Percentiles rank a stretch among this genome's conserved stretches.
phyloP scores from a whole-genome alignment of 2,329 filamentous ascomycete genomes.

The Neophaeococcomyces aloes region DNA sequence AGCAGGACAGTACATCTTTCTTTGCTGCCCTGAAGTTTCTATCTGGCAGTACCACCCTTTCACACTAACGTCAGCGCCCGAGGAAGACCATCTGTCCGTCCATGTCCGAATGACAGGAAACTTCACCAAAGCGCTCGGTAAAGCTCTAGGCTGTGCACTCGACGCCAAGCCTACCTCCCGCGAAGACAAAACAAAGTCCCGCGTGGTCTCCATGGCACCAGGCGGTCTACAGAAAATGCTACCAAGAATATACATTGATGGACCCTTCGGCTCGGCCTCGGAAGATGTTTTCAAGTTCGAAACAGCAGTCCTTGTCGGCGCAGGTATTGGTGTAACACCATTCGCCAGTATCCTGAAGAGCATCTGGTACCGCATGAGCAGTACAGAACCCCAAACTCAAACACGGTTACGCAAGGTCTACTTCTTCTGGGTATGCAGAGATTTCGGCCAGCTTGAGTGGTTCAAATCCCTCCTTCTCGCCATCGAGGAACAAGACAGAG shows the following conservation, averaged over 20 bases:
- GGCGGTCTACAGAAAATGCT: constrained; percentile 55
- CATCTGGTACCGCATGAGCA: constrained; percentile 75
- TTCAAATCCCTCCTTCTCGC: constrained; percentile 73
- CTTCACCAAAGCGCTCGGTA: constrained; percentile 62
- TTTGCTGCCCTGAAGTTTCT: constrained; percentile 76
- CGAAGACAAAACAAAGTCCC: constrained; percentile 30
- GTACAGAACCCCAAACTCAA: constrained; percentile 55
- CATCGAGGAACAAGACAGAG: constrained; percentile 75
- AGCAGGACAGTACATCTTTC: constrained; percentile 73
- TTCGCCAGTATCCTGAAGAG: constrained; percentile 56
- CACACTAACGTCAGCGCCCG: constrained; percentile 73
- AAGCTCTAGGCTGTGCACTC: constrained; percentile 54
- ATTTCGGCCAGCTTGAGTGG: constrained; percentile 84
- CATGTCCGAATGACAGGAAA: constrained; percentile 76
- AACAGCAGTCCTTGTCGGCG: constrained; percentile 40
- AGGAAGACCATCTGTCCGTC: constrained; percentile 83
- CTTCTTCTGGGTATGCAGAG: constrained; percentile 86
- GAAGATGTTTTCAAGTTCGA: constrained; percentile 66
- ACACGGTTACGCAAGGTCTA: constrained; percentile 76
- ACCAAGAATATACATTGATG: constrained; percentile 71
- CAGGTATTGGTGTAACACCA: constrained; percentile 43
- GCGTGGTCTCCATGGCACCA: constrained; percentile 56
- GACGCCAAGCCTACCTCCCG: constrained; percentile 5
- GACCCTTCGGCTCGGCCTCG: constrained; percentile 74
- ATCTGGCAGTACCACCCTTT: constrained; percentile 86